Base-by-base conservation (phyloP, 176 grass and related monocot genomes). In the Oryza officinalis region DNA sequence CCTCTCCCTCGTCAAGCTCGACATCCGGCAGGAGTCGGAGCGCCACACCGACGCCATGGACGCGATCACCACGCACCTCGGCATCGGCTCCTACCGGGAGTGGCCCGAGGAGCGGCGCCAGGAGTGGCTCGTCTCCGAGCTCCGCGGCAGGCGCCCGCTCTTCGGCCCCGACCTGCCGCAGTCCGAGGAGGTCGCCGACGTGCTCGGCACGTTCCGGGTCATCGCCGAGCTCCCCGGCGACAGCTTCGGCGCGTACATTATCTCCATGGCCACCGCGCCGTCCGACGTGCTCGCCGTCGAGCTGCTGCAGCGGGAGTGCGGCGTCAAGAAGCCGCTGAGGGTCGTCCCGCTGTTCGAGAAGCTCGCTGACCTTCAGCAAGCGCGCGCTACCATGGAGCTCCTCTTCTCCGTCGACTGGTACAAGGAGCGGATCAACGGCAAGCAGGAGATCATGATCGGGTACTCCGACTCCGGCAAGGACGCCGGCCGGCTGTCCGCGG, bases 391-490 rank as follows among this genome's bases (percentile, higher is more conserved):
- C 28, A 74, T 96, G 82, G 81, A 81, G 32, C 67, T 87, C 13
- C 81, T 96, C 1, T 96, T 96, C 81, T 91, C 90, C 2, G 69
- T 91, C 22, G 94, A 93, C 26, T 90, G 94, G 86, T 96, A 96
- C 88, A 88, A 41, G 78, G 84, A 91, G 32, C 61, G 88, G 82
- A 93, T 93, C 25, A 40, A 74, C 1, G 80, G 94, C 3, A 93
- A 96, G 72, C 94, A 93, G 80, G 94, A 96, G 76, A 87, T 96
- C 67, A 96, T 96, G 94, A 89, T 96, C n/a, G 88, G 94, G 2
- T 96, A 96, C 74, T 96, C 91, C 2, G 94, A 96, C 75, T 96
- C 91, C 22, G 91, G 91, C 75, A 96, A 96, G 91, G 94, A 96
- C 77, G 88, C 88, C 13, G 94, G 88, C 10, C 90, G 93, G 20